Evolutionary conservation across 495 filamentous ascomycete genomes (phyloP).

Genomic region (Pseudevernia furfuracea): DNA sequence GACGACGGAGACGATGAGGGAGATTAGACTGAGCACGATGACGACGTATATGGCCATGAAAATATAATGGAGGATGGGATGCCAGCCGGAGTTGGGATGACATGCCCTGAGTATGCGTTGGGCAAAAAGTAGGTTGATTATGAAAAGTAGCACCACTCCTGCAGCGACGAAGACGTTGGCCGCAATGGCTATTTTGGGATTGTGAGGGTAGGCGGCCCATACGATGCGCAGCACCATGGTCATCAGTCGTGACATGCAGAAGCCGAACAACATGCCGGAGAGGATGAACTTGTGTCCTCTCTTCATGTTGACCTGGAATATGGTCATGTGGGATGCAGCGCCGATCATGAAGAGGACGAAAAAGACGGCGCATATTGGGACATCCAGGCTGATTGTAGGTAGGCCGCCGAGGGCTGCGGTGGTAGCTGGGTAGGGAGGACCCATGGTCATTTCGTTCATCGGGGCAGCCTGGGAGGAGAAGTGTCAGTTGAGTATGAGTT

Average conservation of each 20-base stretch:
- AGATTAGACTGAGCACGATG: constrained; percentile 52
- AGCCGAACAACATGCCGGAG: constrained; percentile 62
- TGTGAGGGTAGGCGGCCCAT: constrained; percentile 34
- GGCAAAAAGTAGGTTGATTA: constrained; percentile 71
- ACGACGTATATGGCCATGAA: constrained; percentile 56
- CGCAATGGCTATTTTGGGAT: constrained; percentile 56
- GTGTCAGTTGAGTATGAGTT: background rate
- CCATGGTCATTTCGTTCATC: background rate
- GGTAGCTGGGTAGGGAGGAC: constrained; percentile 35
- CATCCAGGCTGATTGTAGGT: constrained; percentile 50
- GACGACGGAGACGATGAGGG: constrained; percentile 61
- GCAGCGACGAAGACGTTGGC: constrained; percentile 67
- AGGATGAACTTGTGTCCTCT: constrained; percentile 63
- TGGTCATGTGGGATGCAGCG: constrained; percentile 55
- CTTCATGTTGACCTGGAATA: constrained; percentile 52
- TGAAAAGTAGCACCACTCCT: constrained; percentile 69
- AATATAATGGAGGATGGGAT: constrained; percentile 35
- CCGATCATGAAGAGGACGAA: constrained; percentile 53
- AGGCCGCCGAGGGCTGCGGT: constrained; percentile 51
- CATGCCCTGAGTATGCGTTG: constrained; percentile 69
- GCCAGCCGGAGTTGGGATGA: constrained; percentile 66
- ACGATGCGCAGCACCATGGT: constrained; percentile 58
- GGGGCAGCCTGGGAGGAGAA: background rate
- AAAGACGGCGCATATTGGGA: constrained; percentile 58
- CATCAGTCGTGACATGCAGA: constrained; percentile 65